Conservation (phyloP, 148 eudicot genomes). For the Polygonum aviculare region DNA sequence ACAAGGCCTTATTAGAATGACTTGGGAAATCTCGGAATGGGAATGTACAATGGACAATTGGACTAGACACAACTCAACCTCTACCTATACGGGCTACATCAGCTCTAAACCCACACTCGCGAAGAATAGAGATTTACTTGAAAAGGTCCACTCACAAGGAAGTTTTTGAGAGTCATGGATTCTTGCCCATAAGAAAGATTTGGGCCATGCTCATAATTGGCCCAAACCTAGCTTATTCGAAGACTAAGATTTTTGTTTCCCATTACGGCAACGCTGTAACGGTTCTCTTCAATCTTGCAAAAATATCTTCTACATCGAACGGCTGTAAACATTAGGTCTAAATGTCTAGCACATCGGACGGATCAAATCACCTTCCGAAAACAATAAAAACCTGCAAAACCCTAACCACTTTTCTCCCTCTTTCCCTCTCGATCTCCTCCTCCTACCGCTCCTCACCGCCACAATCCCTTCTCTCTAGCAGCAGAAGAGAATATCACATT, state of each 20-base stretch:
- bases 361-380: background rate
- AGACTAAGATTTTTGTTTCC: background rate
- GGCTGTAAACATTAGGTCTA: background rate
- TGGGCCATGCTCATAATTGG: background rate
- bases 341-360: background rate
- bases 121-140: too few species aligned
- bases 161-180: too few species aligned
- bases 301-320: background rate
- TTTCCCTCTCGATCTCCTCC: slow-evolving; percentile 8
- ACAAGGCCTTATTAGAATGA: too few species aligned
- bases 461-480: background rate
- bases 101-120: too few species aligned
- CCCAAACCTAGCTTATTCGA: background rate
- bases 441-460: slow-evolving; percentile 11
- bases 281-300: too few species aligned
- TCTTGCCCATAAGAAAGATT: background rate
- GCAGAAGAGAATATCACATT: background rate
- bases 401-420: background rate
- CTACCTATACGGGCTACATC: too few species aligned
- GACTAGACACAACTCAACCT: too few species aligned
- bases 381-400: background rate
- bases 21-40: too few species aligned
- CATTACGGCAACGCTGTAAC: background rate
- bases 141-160: too few species aligned
- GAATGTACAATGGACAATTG: too few species aligned